Evolutionary conservation across 139 green algal species (phyloP), one percentile per base, ranked within the genome.

Genomic region (Deuterostichococcus epilithicus): DNA sequence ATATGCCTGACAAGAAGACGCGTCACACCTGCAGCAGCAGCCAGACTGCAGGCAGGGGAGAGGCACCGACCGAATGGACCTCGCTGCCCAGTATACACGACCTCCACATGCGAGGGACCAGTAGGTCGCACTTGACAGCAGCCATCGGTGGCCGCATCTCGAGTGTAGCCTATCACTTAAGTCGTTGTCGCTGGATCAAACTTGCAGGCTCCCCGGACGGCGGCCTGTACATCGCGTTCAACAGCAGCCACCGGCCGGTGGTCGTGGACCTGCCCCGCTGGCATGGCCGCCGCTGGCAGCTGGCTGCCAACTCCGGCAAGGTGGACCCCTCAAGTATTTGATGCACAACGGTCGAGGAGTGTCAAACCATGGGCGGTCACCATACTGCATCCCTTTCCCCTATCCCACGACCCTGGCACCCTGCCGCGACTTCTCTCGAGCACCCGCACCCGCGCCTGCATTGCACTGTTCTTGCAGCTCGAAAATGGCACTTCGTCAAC

Each of bases 281-380:
- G 85, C 59, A 74, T 1, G 91, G 89, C 20, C 79, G 79, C 13
- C 73, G 78, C 47, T 94, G 91, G 92, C 71, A 88, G 79, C 80
- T 87, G 66, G 39, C 94, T 0, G 77, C 90, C 18, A 93, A 97
- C 85, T 94, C 90, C 8, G 80, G 83, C 83, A 93, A 95, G 83
- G 86, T 92, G 52, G 76, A 72, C 58, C 33, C 66, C n/a, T 39
- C 3, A 44, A 28, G 32, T 23, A 4, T 38, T 8, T 5, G 5
- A 25, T 67, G 13, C 20, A 67, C 59, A 32, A 67, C 45, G 15
- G 45, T 60, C 15, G 18, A 60, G 15, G 45, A 13, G 15, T 26
- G 18, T 26, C 45, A 60, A 60, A 13, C 18, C 45, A 60, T 13
- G 15, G 13, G 45, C 18, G 13, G 45, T 13, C 60, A 15, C n/a